Evolutionary conservation across 2,329 filamentous ascomycete species (phyloP).

Genomic region (Elsinoe australis): DNA sequence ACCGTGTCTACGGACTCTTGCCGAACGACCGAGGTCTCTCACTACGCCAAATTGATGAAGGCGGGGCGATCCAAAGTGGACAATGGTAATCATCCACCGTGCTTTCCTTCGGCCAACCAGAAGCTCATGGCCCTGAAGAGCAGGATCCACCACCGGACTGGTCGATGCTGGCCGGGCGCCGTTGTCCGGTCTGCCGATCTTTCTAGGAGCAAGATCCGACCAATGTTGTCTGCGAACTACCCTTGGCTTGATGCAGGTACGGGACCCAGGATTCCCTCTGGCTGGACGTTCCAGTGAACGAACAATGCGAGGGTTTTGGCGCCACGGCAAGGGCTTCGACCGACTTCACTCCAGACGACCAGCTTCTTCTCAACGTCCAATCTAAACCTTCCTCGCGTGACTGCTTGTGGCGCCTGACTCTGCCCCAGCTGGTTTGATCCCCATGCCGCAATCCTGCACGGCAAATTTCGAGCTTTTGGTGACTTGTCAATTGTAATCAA

Average conservation of each 20-base stretch:
- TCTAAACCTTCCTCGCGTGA: not conserved
- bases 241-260: not conserved
- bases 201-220: not conserved
- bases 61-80: too few species aligned
- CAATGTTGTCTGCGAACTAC: not conserved
- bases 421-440: too few species aligned
- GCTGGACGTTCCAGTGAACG: not conserved
- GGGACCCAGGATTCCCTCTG: not conserved
- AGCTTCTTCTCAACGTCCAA: not conserved
- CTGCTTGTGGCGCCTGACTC: slow-evolving; percentile 5
- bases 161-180: too few species aligned
- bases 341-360: slow-evolving; percentile 3
- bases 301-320: slow-evolving; percentile 13
- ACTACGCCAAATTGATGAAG: too few species aligned
- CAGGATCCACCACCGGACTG: not conserved
- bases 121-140: too few species aligned
- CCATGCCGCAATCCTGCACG: not conserved
- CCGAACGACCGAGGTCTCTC: too few species aligned
- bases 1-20: too few species aligned
- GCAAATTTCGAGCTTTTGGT: too few species aligned
- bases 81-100: too few species aligned
- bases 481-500: too few species aligned
- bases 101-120: too few species aligned
- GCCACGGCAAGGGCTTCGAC: not conserved
- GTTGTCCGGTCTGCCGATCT: too few species aligned